phyloP scores from a whole-genome alignment of 164 flowering plant species.

The Cinnamomum chago region DNA sequence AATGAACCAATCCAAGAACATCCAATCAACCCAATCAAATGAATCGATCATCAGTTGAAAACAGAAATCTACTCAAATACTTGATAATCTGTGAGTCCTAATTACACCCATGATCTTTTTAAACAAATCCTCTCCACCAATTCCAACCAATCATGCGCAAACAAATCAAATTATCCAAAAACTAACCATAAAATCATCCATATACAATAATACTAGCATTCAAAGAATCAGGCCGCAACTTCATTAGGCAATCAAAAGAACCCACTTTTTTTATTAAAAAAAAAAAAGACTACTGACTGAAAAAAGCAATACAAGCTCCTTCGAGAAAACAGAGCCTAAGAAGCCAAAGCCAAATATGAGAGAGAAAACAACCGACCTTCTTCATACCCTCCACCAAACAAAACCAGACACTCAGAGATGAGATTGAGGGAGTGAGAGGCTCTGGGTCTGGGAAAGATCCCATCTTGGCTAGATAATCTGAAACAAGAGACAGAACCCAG shows the following conservation, averaged over 20 bases:
- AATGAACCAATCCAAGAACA: background rate
- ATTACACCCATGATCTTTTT: background rate
- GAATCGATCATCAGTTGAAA: background rate
- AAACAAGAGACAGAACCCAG: slow-evolving; percentile 50
- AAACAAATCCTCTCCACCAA: background rate
- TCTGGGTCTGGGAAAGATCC: slow-evolving; percentile 48
- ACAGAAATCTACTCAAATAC: background rate
- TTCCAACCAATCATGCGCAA: background rate
- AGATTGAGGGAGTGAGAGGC: slow-evolving; percentile 91
- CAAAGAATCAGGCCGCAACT: background rate
- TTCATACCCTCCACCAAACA: slow-evolving; percentile 94
- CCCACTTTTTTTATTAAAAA: background rate
- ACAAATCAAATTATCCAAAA: background rate
- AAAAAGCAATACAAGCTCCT: slow-evolving; percentile 3
- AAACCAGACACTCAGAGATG: slow-evolving; percentile 65
- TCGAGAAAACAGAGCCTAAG: background rate
- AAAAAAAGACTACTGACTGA: background rate
- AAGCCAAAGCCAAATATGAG: slow-evolving; percentile 3
- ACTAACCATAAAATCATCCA: background rate
- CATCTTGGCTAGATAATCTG: slow-evolving; percentile 33
- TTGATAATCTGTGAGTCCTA: background rate
- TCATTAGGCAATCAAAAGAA: background rate
- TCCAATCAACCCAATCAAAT: background rate
- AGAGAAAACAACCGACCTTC: slow-evolving; percentile 57
- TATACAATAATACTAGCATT: background rate